phyloP scores from a whole-genome alignment of 2,329 filamentous ascomycete species.

The Fusarium equiseti region DNA sequence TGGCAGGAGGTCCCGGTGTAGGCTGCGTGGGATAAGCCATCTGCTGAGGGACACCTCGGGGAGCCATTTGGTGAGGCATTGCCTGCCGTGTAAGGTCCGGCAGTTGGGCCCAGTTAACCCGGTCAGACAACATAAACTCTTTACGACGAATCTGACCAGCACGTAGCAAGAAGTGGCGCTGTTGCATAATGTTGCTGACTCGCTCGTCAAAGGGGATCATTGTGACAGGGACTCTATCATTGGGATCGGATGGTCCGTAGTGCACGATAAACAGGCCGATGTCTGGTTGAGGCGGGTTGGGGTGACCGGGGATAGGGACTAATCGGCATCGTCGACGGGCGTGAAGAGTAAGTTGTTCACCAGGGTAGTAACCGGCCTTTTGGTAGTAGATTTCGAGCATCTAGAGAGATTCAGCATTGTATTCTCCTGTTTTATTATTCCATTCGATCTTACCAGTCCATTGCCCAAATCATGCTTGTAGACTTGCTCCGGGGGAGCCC shows the following conservation, averaged over 20 bases:
- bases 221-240: conserved; percentile 77
- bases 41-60: conserved; percentile 66
- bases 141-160: conserved; percentile 88
- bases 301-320: conserved; percentile 75
- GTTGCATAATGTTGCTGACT: conserved; percentile 70
- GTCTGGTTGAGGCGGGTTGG: conserved; percentile 78
- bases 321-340: conserved; percentile 89
- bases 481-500: conserved; percentile 83
- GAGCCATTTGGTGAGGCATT: conserved; percentile 61
- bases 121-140: conserved; percentile 94
- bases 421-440: neutral
- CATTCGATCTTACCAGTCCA: conserved; percentile 61
- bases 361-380: conserved; percentile 81
- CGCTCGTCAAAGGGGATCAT: conserved; percentile 74
- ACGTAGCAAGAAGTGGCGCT: conserved; percentile 73
- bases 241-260: conserved; percentile 82
- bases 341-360: conserved; percentile 81
- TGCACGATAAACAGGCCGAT: conserved; percentile 91
- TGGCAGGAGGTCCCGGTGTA: conserved; percentile 64
- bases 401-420: conserved; percentile 58
- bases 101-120: conserved; percentile 89
- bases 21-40: conserved; percentile 72
- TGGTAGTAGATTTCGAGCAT: conserved; percentile 90
- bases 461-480: conserved; percentile 79
- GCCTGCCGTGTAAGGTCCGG: conserved; percentile 65